A percentile compares a stretch with the other conserved stretches of the same genome.
These are phyloP conservation scores for Penicillium rolfsii DNA, from an alignment of 2,329 filamentous ascomycete genomes.

Conservation along the genomic window DNA sequence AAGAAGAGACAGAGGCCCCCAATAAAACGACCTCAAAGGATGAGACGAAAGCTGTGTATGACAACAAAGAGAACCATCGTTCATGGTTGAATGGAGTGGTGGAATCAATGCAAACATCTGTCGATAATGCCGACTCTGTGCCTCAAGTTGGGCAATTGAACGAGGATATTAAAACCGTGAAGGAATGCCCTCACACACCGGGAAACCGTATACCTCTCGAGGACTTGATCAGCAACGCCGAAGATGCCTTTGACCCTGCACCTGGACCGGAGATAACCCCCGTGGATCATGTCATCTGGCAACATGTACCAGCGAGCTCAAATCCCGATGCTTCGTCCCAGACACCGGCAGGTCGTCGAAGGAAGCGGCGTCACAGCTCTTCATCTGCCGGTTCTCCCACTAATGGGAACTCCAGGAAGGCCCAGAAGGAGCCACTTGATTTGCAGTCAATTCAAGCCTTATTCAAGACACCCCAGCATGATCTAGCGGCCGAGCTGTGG, in stretches of 20 bases:
- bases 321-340: constrained; percentile 52
- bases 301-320: constrained; percentile 51
- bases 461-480: constrained; percentile 68
- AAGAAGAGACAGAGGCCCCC: constrained; percentile 33
- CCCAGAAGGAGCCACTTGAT: constrained; percentile 54
- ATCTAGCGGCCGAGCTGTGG: constrained; percentile 76
- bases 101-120: constrained; percentile 28
- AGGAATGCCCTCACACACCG: constrained; percentile 60
- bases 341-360: constrained; percentile 51
- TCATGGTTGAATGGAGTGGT: constrained; percentile 42
- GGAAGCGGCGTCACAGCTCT: constrained; percentile 73
- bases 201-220: constrained; percentile 62
- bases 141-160: constrained; percentile 22
- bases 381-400: constrained; percentile 72
- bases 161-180: constrained; percentile 34
- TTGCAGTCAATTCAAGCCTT: constrained; percentile 61
- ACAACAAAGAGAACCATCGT: constrained; percentile 52
- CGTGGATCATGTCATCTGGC: constrained; percentile 65
- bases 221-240: constrained; percentile 64
- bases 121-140: constrained; percentile 24
- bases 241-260: constrained; percentile 57
- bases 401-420: constrained; percentile 42
- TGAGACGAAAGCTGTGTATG: constrained; percentile 33
- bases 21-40: constrained; percentile 29
- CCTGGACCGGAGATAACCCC: constrained; percentile 57